Conservation (phyloP, 2,329 filamentous ascomycete species). For the Camillea tinctor region DNA sequence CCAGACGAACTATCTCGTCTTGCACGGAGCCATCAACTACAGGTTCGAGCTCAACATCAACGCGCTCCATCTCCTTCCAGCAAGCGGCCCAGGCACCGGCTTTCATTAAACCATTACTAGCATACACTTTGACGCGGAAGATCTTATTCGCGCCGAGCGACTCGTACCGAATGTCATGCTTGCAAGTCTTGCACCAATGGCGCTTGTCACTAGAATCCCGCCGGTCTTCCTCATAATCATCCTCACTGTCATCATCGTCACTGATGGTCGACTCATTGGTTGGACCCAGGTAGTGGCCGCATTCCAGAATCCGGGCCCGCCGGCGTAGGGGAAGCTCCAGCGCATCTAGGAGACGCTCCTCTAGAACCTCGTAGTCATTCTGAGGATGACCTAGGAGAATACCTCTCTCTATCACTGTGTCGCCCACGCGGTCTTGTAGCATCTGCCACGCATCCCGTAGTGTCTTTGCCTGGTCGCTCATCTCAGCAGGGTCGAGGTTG, state of each 20-base stretch:
- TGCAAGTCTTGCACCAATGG: slow-evolving; percentile 59
- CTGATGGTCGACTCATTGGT: slow-evolving; percentile 47
- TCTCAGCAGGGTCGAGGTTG: slow-evolving; percentile 30
- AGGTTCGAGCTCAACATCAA: slow-evolving; percentile 88
- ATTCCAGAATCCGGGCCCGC: slow-evolving; percentile 69
- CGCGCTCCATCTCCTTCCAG: slow-evolving; percentile 98
- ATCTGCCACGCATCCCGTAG: slow-evolving; percentile 65
- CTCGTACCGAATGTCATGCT: slow-evolving; percentile 54
- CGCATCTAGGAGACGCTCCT: slow-evolving; percentile 74
- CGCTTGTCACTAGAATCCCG: slow-evolving; percentile 34
- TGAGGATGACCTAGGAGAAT: slow-evolving; percentile 76
- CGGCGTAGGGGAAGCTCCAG: slow-evolving; percentile 65
- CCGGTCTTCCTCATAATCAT: slow-evolving; percentile 40
- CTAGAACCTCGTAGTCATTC: slow-evolving; percentile 75
- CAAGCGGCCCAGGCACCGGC: slow-evolving; percentile 89
- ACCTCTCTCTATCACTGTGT: slow-evolving; percentile 71
- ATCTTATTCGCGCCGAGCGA: slow-evolving; percentile 53
- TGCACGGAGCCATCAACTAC: slow-evolving; percentile 60
- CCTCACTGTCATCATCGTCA: slow-evolving; percentile 47
- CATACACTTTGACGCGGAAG: slow-evolving; percentile 85
- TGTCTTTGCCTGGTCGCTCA: slow-evolving; percentile 43
- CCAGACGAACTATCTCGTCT: slow-evolving; percentile 59
- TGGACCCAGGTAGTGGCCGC: slow-evolving; percentile 71
- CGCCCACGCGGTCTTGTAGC: slow-evolving; percentile 67
- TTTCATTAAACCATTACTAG: slow-evolving; percentile 91